A percentile compares a stretch with the other conserved stretches of the same genome.
Evolutionary conservation across 2,329 filamentous ascomycete genomes (phyloP).

Genomic region (Paecilomyces fulvus): DNA sequence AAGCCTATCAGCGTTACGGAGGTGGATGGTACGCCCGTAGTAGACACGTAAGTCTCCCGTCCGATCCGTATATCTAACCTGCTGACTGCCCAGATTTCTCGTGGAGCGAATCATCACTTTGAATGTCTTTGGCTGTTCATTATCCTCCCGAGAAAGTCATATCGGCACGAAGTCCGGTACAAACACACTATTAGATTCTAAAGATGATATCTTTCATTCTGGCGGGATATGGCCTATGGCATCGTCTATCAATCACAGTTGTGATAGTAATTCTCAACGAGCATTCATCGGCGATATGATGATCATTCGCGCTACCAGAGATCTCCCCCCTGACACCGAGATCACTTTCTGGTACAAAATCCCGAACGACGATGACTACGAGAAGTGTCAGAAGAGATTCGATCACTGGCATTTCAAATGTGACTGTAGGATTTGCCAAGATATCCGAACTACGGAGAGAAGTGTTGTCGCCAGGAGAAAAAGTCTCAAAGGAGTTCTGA

Average conservation of each 20-base stretch:
- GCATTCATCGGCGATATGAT: conserved; percentile 49
- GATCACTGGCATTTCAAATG: conserved; percentile 19
- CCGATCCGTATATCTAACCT: conserved; percentile 1
- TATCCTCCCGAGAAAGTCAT: conserved; percentile 7
- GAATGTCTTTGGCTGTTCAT: conserved; percentile 38
- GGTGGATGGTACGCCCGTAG: conserved; percentile 32
- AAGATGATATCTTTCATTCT: conserved; percentile 11
- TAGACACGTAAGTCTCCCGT: conserved; percentile 37
- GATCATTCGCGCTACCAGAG: conserved; percentile 40
- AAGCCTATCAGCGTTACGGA: conserved; percentile 12
- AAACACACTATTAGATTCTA: not conserved
- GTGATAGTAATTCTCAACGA: conserved; percentile 38
- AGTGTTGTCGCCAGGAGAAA: conserved; percentile 8
- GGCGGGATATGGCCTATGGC: conserved; percentile 42
- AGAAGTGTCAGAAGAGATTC: not conserved
- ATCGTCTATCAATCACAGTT: conserved; percentile 48
- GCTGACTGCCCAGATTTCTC: conserved; percentile 33
- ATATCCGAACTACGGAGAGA: conserved; percentile 3
- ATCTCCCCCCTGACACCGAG: conserved; percentile 40
- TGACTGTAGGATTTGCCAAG: conserved; percentile 15
- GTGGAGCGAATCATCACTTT: conserved; percentile 34
- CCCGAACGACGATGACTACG: conserved; percentile 6
- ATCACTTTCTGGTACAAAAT: conserved; percentile 35
- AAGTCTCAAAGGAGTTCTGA: conserved; percentile 4
- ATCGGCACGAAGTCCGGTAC: not conserved